These are phyloP conservation scores for Neurospora terricola DNA, from an alignment of 495 filamentous ascomycete genomes.

Conservation along the genomic window DNA sequence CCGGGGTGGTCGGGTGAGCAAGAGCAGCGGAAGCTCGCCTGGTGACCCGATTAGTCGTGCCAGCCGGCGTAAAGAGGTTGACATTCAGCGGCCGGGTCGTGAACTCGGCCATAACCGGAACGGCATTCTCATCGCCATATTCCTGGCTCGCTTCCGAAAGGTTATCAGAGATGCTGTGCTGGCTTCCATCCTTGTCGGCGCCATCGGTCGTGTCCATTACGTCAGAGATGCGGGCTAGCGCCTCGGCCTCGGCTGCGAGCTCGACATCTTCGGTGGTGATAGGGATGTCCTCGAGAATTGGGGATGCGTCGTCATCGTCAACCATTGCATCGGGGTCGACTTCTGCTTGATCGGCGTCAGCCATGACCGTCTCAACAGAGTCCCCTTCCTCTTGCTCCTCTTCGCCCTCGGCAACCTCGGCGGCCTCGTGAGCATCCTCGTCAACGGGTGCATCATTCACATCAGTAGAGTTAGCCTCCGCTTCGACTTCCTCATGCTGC, in stretches of 20 bases:
- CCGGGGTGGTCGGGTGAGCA: slow-evolving; percentile 12
- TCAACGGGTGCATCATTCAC: slow-evolving; percentile 15
- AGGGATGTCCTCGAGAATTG: slow-evolving; percentile 26
- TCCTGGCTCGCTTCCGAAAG: slow-evolving; percentile 50
- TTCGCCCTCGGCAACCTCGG: slow-evolving; percentile 17
- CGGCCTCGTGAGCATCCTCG: slow-evolving; percentile 32
- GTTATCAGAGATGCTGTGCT: slow-evolving; percentile 25
- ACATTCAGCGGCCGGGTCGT: neutral
- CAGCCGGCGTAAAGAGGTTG: neutral
- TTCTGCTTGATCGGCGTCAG: neutral
- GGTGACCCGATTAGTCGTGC: neutral
- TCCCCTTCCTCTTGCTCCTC: slow-evolving; percentile 20
- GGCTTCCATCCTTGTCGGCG: neutral
- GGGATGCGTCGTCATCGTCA: slow-evolving; percentile 13
- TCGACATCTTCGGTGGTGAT: slow-evolving; percentile 37
- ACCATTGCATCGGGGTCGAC: neutral
- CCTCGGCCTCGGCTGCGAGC: slow-evolving; percentile 36
- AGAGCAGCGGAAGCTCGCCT: neutral
- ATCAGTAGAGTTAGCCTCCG: neutral
- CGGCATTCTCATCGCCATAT: slow-evolving; percentile 52
- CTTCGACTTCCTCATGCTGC: neutral
- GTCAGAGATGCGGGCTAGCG: slow-evolving; percentile 4
- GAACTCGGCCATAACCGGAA: slow-evolving; percentile 24
- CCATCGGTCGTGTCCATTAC: neutral
- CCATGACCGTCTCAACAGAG: neutral